A percentile compares a stretch with the other conserved stretches of the same genome.
Conservation (phyloP, 495 filamentous ascomycete species). For the Talaromyces adpressus region DNA sequence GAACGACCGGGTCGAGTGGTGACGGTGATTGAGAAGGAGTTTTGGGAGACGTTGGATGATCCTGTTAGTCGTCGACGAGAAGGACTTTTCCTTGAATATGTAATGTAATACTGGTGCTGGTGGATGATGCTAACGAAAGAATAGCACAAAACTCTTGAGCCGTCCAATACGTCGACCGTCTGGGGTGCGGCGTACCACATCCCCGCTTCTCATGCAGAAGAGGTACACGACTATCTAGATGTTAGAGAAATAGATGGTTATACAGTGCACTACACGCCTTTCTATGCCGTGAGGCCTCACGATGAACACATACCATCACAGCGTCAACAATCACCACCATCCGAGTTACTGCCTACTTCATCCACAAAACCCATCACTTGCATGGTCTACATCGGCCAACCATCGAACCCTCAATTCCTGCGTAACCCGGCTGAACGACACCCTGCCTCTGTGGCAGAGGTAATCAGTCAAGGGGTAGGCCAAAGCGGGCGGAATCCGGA, state of each 20-base stretch:
- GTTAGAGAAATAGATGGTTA: constrained; percentile 98
- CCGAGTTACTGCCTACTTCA: not conserved
- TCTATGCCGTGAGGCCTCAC: constrained; percentile 48
- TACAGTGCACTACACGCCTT: constrained; percentile 79
- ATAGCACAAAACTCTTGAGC: constrained; percentile 30
- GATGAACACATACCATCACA: not conserved
- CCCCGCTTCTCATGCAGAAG: constrained; percentile 56
- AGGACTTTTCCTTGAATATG: not conserved
- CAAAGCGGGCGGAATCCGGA: constrained; percentile 89
- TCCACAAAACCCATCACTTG: constrained; percentile 36
- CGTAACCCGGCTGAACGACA: constrained; percentile 58
- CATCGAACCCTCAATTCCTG: constrained; percentile 88
- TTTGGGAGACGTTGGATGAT: constrained; percentile 77
- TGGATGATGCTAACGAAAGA: not conserved
- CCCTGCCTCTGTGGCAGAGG: constrained; percentile 72
- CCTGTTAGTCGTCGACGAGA: constrained; percentile 18
- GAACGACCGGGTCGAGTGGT: constrained; percentile 83
- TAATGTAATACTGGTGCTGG: not conserved
- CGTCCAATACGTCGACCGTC: constrained; percentile 51
- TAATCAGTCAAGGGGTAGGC: constrained; percentile 69
- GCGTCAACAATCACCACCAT: not conserved
- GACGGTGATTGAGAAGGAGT: constrained; percentile 74
- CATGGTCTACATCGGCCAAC: constrained; percentile 93
- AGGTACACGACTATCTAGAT: constrained; percentile 87
- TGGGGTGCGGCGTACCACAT: constrained; percentile 97